Conservation (phyloP, 306 rosid species). For the Quercus rubra region DNA sequence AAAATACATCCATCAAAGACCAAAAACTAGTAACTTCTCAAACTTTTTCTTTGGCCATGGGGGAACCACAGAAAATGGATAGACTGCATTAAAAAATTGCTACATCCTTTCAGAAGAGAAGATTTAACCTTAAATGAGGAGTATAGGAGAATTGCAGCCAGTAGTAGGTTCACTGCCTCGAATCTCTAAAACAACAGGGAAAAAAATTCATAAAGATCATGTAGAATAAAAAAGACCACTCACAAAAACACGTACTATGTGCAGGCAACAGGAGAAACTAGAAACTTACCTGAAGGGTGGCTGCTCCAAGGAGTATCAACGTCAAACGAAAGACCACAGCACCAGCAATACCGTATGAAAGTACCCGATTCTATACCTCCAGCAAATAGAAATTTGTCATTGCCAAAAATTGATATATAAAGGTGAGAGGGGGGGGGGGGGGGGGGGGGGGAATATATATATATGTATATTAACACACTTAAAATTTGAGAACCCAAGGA, state of each 20-base stretch:
- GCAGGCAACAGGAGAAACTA: slow-evolving; percentile 5
- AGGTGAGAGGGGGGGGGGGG: too few relatives aligned
- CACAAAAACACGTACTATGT: neutral
- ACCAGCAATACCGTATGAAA: slow-evolving; percentile 90
- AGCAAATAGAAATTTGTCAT: slow-evolving; percentile 17
- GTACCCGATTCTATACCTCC: slow-evolving; percentile 73
- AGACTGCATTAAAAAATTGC: neutral
- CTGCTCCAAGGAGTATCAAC: slow-evolving; percentile 77
- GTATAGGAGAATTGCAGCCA: slow-evolving; percentile 72
- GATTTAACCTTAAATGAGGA: slow-evolving; percentile 78
- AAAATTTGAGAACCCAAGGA: slow-evolving; percentile 13
- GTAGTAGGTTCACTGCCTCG: slow-evolving; percentile 85
- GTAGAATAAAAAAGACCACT: slow-evolving; percentile 4
- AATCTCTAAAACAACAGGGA: slow-evolving; percentile 54
- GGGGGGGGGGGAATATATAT: too few relatives aligned
- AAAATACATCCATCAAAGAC: neutral
- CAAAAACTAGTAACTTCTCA: neutral
- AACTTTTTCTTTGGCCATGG: neutral
- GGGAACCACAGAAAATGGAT: neutral
- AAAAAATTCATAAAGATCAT: slow-evolving; percentile 19
- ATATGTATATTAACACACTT: neutral
- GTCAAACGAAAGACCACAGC: slow-evolving; percentile 77
- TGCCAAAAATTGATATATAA: slow-evolving; percentile 4
- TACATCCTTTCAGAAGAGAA: slow-evolving; percentile 4
- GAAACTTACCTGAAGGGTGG: slow-evolving; percentile 70